phyloP scores from a whole-genome alignment of 169 alveolate species.

The Plasmodium falciparum region DNA sequence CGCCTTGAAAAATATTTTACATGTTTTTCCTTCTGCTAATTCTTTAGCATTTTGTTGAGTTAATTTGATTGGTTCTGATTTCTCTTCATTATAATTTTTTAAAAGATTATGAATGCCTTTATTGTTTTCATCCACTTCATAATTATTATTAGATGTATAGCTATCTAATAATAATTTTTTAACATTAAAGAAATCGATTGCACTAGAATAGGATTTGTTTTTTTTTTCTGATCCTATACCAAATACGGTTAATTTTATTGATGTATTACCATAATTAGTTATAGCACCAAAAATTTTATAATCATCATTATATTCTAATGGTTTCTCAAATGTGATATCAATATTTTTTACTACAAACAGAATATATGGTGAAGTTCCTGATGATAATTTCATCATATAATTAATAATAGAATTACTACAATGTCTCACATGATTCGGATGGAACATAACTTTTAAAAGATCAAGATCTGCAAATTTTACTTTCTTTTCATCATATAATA shows the following conservation, averaged over 20 bases:
- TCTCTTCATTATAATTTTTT: constrained; percentile 18
- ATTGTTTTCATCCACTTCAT: background rate
- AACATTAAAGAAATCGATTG: too few relatives aligned
- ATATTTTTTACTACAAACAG: constrained; percentile 9
- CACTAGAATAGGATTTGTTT: too few relatives aligned
- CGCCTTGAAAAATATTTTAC: constrained; percentile 12
- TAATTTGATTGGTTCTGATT: constrained; percentile 8
- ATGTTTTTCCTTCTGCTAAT: constrained; percentile 11
- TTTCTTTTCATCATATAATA: constrained; percentile 21
- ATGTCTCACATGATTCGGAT: constrained; percentile 50
- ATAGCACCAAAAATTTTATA: constrained; percentile 52
- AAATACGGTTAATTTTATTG: constrained; percentile 1
- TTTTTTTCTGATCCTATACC: constrained; percentile 12
- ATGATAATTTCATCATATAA: constrained; percentile 8
- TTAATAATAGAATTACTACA: constrained; percentile 20
- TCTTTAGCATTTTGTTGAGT: background rate
- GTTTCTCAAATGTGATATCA: constrained; percentile 18
- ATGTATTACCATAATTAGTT: constrained; percentile 48
- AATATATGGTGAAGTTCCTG: background rate
- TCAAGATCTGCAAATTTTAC: constrained; percentile 42
- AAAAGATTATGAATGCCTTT: background rate
- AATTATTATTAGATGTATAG: constrained; percentile 3
- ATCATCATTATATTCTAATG: constrained; percentile 18
- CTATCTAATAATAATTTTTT: background rate
- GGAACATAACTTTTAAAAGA: constrained; percentile 28